phyloP scores from a whole-genome alignment of 2,329 filamentous ascomycete genomes.

The Beauveria medogensis region DNA sequence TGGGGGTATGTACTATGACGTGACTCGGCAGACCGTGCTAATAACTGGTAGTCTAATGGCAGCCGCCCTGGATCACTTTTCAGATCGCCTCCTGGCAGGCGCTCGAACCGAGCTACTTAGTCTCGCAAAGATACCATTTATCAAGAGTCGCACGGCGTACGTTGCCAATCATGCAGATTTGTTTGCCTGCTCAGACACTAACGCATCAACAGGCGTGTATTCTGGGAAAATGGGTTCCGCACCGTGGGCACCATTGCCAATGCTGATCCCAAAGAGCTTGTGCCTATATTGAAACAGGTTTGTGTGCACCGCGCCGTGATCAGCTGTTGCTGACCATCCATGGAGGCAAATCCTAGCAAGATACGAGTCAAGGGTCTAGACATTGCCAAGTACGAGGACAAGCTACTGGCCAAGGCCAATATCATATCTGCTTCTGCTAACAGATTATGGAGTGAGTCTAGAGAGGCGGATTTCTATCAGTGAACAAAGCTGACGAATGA shows the following conservation, averaged over 20 bases:
- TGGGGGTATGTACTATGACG: constrained; percentile 43
- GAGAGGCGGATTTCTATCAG: neutral
- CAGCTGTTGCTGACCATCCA: constrained; percentile 2
- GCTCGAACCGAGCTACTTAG: constrained; percentile 63
- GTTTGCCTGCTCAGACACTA: neutral
- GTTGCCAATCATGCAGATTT: constrained; percentile 15
- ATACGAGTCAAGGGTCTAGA: constrained; percentile 45
- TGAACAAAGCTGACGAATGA: constrained; percentile 9
- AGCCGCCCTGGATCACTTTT: constrained; percentile 66
- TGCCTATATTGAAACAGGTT: constrained; percentile 63
- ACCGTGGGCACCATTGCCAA: constrained; percentile 61
- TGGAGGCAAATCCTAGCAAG: constrained; percentile 59
- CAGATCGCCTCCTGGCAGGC: constrained; percentile 63
- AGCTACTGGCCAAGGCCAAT: constrained; percentile 57
- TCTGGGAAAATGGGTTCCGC: constrained; percentile 70
- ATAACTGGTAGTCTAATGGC: constrained; percentile 49
- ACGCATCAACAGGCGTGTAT: constrained; percentile 36
- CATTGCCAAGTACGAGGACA: constrained; percentile 53
- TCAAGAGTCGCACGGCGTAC: constrained; percentile 68
- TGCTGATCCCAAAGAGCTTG: constrained; percentile 57
- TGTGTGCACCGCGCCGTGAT: neutral
- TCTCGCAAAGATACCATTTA: constrained; percentile 62
- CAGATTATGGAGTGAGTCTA: constrained; percentile 55
- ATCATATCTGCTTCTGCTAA: constrained; percentile 62
- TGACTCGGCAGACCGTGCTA: neutral